Base-by-base conservation (phyloP, 2,329 filamentous ascomycete species). In the Lachnellula hyalina region DNA sequence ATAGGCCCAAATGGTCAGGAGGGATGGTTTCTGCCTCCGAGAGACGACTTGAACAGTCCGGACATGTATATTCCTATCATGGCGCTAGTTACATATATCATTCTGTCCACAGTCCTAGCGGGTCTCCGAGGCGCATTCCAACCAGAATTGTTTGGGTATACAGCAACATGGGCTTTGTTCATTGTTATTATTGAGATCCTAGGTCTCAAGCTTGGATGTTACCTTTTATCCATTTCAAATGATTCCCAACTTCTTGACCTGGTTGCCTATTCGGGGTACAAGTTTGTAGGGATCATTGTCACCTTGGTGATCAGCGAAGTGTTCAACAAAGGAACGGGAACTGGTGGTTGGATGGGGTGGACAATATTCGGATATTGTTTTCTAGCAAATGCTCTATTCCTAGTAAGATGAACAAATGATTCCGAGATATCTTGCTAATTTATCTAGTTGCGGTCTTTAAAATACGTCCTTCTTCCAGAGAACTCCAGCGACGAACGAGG, bases 31-130 rank as follows among this genome's bases (percentile, higher is more conserved):
- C 81, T 96, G 7, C 90, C 94, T 5, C 94, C 94, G 2, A 82
- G 94, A 61, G 93, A 99, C 72, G 94, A 99, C 69, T 79, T 97
- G 72, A 99, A 99, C 74, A 95, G 90, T 62, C 94, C 95, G 15
- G 94, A 99, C 74, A 97, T 99, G 92, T 99, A 99, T 75, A 99
- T 99, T 66, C 92, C 92, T 56, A 87, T 95, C 67, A 99, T 99
- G 94, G 93, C 94, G 1, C 79, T 99, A 51, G 91, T 97, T 47
- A 99, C 94, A 23, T 99, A 99, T 73, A 96, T 99, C 61, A 86
- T 99, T 35, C 82, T 99, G 11, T 95, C 90, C 5, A 94, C 93
- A 0, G 80, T 97, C 42, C 80, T 99, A 53, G 93, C 93, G 8
- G 94, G 94, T 44, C 80, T 99, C 45, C 83, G 90, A 51, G 93